Base-by-base conservation (phyloP, 192 early-diverging fungal species). In the Phycomyces nitens region DNA sequence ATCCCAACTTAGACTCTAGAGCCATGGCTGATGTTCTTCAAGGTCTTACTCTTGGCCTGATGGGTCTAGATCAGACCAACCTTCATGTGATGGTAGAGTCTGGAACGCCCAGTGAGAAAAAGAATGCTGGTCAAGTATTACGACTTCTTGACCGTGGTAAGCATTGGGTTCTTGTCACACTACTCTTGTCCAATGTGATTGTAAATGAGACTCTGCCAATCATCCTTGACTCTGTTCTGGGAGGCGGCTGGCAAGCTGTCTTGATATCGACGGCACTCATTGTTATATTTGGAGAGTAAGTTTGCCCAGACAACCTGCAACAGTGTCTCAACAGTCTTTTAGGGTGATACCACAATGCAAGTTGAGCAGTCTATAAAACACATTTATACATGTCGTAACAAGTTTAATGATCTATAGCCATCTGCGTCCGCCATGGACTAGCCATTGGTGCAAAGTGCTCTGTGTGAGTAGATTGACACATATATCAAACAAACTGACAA, bases 191-290 rank as follows among this genome's bases (percentile, higher is more conserved):
- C 5, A 99, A 99, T 77, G 94, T 94, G 2, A 80, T 99, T 34
- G 84, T 97, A 51, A 99, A 99, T 77, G 97, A 99, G 72, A 90
- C 91, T 9, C 78, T 95, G 59, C 93, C 93, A 0, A 91, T 95
- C 44, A 80, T 95, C 57, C 79, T 92, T 66, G 87, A 94, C 68
- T 82, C 83, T 16, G 76, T 92, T 0, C 79, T 88, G 26, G 86
- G 88, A 11, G 87, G 87, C 38, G 93, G 92, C 1, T 77, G 89
- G 58, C 82, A 83, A 20, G 96, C 95, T 21, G 84, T 99, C 39
- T 68, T 99, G 6, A 82, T 89, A n/a, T 95, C 94, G 1, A 96
- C 93, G 0, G 83, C 82, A 0, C 71, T 94, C 44, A 92, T 99
- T 58, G 90, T 99, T n/a, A 64, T 97, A 26, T 99, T 99, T 83